Evolutionary conservation across 495 filamentous ascomycete genomes (phyloP).

Genomic region (Chaetomium cochliodes): DNA sequence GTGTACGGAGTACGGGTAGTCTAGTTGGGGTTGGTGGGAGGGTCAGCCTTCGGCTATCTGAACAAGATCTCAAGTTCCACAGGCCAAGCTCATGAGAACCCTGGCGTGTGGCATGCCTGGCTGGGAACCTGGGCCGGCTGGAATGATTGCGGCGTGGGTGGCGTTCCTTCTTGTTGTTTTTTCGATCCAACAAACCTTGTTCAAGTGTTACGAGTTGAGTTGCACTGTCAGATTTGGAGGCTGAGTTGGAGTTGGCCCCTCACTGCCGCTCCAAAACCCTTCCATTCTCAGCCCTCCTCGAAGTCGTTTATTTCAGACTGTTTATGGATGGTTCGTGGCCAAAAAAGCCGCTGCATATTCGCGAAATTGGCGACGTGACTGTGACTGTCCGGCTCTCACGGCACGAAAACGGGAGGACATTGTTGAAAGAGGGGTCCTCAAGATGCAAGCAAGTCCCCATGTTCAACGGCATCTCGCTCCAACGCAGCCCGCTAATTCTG

Average conservation of each 20-base stretch:
- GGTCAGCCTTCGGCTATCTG: conserved; percentile 6
- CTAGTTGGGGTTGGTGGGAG: not conserved
- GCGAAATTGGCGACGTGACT: not conserved
- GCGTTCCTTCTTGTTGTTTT: not conserved
- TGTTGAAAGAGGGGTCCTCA: not conserved
- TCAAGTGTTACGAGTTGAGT: no score
- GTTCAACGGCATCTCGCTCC: not conserved
- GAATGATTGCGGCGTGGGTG: not conserved
- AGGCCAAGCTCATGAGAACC: not conserved
- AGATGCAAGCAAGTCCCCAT: not conserved
- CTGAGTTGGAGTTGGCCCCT: no score
- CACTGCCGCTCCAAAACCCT: no score
- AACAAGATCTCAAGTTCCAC: not conserved
- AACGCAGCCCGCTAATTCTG: not conserved
- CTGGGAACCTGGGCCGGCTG: not conserved
- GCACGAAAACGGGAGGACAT: not conserved
- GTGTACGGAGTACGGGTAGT: not conserved
- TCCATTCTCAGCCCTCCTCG: no score
- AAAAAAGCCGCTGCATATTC: not conserved
- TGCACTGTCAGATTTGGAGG: not conserved
- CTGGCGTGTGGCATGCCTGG: not conserved
- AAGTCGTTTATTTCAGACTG: no score
- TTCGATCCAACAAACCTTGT: not conserved
- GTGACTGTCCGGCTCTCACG: not conserved
- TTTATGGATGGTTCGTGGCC: no score